Evolutionary conservation across 2,329 filamentous ascomycete genomes (phyloP).

Genomic region (Diplodia sapinea): DNA sequence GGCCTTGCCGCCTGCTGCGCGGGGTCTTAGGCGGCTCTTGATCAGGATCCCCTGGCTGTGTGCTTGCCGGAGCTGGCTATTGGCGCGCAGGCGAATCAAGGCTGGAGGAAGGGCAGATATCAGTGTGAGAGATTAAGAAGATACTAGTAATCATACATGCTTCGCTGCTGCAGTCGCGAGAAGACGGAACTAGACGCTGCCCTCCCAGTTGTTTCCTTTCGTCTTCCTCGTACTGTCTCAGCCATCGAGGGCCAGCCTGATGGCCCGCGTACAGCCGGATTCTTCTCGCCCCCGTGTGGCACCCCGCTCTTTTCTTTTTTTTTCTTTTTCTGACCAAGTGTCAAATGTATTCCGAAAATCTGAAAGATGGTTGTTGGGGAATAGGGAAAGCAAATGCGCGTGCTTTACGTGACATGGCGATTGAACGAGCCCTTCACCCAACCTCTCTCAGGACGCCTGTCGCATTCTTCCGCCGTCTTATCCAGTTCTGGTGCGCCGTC

Average conservation of each 20-base stretch:
- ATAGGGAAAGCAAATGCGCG: conserved; percentile 6
- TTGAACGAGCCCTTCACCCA: no score
- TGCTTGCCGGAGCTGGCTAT: not conserved
- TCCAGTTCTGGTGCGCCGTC: not conserved
- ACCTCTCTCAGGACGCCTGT: not conserved
- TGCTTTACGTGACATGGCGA: conserved; percentile 14
- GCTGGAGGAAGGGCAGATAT: not conserved
- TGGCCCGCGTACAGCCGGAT: not conserved
- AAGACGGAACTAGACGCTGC: not conserved
- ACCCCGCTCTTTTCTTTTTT: not conserved
- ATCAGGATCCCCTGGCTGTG: not conserved
- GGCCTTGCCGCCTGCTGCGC: not conserved
- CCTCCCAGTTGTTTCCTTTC: not conserved
- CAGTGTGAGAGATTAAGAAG: conserved; percentile 11
- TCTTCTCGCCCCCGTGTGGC: not conserved
- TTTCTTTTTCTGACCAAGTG: conserved; percentile 12
- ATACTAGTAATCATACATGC: conserved; percentile 23
- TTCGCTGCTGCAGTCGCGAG: not conserved
- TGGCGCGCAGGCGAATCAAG: not conserved
- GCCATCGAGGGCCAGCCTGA: conserved; percentile 4
- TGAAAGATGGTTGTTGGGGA: conserved; percentile 10
- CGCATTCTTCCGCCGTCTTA: conserved; percentile 1
- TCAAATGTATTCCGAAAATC: not conserved
- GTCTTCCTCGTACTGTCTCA: not conserved
- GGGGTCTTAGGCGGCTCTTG: conserved; percentile 1